These are phyloP conservation scores for Rhododendron williamsianum DNA, from an alignment of 148 eudicot species.

Conservation along the genomic window DNA sequence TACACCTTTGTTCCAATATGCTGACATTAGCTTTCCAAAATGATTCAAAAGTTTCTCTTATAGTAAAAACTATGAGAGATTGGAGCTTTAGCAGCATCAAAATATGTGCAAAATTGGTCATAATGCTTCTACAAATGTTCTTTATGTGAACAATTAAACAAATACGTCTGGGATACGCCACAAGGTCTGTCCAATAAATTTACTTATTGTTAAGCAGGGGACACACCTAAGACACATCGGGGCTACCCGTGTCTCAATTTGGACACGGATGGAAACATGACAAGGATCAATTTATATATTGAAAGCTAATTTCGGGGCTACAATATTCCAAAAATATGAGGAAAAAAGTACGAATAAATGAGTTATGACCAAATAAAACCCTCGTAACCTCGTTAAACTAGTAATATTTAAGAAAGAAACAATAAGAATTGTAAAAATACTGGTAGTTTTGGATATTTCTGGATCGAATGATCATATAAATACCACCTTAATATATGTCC, in stretches of 20 bases:
- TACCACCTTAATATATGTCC: neutral
- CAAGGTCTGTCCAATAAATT: neutral
- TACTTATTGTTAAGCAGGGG: neutral
- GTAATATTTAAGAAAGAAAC: neutral
- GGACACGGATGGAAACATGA: neutral
- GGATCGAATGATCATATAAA: neutral
- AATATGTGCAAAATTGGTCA: neutral
- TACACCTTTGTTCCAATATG: neutral
- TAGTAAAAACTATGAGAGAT: neutral
- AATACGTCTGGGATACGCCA: neutral
- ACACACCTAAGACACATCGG: neutral
- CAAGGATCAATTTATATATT: no score
- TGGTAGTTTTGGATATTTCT: neutral
- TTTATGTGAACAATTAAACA: neutral
- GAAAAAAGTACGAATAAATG: neutral
- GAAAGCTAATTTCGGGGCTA: no score
- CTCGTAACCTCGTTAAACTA: neutral
- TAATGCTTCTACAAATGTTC: neutral
- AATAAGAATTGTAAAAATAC: neutral
- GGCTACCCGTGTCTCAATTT: neutral
- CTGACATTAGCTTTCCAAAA: neutral
- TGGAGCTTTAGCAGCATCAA: neutral
- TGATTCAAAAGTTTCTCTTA: neutral
- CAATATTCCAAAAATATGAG: neutral
- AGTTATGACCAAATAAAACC: no score